Conservation (phyloP, 495 filamentous ascomycete genomes). For the Podospora appendiculata region DNA sequence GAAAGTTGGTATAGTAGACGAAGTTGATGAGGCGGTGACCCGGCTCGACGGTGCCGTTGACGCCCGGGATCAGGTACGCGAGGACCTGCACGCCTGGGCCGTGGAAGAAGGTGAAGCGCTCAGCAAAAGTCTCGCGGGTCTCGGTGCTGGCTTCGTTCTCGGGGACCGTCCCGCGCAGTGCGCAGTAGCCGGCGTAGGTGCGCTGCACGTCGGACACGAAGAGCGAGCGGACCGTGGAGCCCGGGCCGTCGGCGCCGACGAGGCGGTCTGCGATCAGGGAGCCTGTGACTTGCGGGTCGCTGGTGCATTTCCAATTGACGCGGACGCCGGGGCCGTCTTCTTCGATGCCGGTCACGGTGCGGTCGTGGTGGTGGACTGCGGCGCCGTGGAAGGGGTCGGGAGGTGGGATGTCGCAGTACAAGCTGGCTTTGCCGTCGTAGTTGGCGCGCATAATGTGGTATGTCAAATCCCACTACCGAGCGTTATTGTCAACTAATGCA, state of each 20-base stretch:
- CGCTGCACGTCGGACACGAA: constrained; percentile 37
- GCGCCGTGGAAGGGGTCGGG: constrained; percentile 26
- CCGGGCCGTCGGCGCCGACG: constrained; percentile 49
- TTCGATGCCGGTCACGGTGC: constrained; percentile 36
- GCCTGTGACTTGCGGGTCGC: constrained; percentile 18
- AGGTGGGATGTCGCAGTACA: constrained; percentile 34
- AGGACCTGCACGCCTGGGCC: constrained; percentile 35
- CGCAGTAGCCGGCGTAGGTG: constrained; percentile 50
- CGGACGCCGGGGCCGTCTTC: constrained; percentile 25
- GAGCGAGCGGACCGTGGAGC: constrained; percentile 42
- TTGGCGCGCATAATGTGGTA: constrained; percentile 49
- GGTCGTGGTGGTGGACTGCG: constrained; percentile 39
- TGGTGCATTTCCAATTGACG: constrained; percentile 29
- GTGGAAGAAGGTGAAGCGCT: constrained; percentile 44
- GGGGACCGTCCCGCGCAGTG: constrained; percentile 44
- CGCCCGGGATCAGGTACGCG: constrained; percentile 47
- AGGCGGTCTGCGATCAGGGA: constrained; percentile 37
- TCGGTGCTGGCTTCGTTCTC: constrained; percentile 77
- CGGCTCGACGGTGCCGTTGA: constrained; percentile 36
- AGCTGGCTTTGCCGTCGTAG: constrained; percentile 44
- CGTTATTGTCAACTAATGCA: background rate
- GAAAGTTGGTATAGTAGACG: constrained; percentile 52
- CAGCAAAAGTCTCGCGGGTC: constrained; percentile 51
- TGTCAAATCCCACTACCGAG: constrained; percentile 39
- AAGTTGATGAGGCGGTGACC: constrained; percentile 46